phyloP scores from a whole-genome alignment of 352 stramenopile genomes.

The Pythium dissotocum region DNA sequence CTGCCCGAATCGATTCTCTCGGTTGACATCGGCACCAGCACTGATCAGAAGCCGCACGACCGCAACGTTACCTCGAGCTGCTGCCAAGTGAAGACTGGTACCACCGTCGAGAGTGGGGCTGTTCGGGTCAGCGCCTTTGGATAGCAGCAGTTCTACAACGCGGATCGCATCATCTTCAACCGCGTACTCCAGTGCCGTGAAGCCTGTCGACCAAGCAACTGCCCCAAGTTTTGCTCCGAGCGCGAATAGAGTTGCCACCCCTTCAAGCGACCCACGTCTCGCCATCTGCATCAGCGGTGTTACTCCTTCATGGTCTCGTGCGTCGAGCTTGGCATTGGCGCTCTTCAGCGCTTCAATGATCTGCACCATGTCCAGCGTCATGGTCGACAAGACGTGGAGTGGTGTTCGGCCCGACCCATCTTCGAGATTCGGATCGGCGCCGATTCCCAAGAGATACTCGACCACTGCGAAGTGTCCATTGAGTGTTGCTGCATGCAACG shows the following conservation, averaged over 20 bases:
- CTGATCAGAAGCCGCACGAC: constrained; percentile 62
- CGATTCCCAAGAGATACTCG: constrained; percentile 55
- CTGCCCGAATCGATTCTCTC: constrained; percentile 72
- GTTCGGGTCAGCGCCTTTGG: constrained; percentile 69
- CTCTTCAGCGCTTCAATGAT: constrained; percentile 69
- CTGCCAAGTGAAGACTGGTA: constrained; percentile 75
- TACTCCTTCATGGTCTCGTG: constrained; percentile 57
- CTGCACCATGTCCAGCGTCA: constrained; percentile 46
- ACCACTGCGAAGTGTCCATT: constrained; percentile 65
- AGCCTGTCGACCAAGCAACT: constrained; percentile 78
- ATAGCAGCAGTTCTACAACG: constrained; percentile 70
- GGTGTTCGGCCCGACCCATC: constrained; percentile 62
- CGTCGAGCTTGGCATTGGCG: constrained; percentile 58
- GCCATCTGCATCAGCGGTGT: constrained; percentile 87
- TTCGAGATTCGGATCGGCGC: constrained; percentile 53
- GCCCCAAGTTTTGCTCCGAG: constrained; percentile 65
- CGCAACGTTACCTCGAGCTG: constrained; percentile 37
- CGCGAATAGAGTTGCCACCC: constrained; percentile 61
- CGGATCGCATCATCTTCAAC: constrained; percentile 41
- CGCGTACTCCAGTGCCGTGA: constrained; percentile 65
- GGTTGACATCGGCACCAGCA: constrained; percentile 55
- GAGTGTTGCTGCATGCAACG: constrained; percentile 65
- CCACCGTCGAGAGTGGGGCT: constrained; percentile 56
- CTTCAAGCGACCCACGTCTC: constrained; percentile 57
- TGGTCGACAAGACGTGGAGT: constrained; percentile 57